These are phyloP conservation scores for Exophiala aquamarina DNA, from an alignment of 2,329 filamentous ascomycete species.

Conservation along the genomic window DNA sequence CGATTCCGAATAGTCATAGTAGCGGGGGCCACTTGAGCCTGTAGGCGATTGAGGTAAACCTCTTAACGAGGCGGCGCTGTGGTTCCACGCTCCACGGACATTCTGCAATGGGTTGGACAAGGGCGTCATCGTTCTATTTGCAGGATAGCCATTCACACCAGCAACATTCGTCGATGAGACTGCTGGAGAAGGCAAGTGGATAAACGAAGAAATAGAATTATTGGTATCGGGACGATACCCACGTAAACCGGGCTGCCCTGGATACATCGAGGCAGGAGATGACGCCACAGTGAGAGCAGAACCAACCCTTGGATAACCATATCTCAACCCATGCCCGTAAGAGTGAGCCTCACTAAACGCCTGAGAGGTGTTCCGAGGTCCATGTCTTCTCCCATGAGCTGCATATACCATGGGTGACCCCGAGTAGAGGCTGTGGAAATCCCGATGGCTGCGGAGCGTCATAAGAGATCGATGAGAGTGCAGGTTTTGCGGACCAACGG, in stretches of 20 bases:
- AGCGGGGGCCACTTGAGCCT: conserved; percentile 24
- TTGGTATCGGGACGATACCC: conserved; percentile 25
- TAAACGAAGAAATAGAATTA: conserved; percentile 22
- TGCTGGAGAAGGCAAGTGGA: conserved; percentile 24
- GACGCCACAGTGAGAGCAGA: conserved; percentile 24
- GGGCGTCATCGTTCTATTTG: conserved; percentile 18
- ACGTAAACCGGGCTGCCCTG: conserved; percentile 4
- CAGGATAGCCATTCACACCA: conserved; percentile 1
- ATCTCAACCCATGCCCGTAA: conserved; percentile 10
- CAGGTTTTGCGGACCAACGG: conserved; percentile 11
- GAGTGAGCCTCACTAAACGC: conserved; percentile 22
- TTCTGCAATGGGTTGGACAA: conserved; percentile 22
- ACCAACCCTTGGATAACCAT: conserved; percentile 15
- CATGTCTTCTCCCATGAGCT: conserved; percentile 8
- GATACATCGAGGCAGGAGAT: conserved; percentile 21
- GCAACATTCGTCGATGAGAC: conserved; percentile 8
- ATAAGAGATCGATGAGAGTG: conserved; percentile 27
- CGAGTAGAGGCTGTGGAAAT: conserved; percentile 21
- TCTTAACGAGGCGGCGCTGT: conserved; percentile 15
- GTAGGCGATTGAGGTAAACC: conserved; percentile 24
- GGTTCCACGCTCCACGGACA: conserved; percentile 13
- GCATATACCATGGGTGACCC: conserved; percentile 18
- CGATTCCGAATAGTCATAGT: conserved; percentile 30
- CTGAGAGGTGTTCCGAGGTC: conserved; percentile 18
- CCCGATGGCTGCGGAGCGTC: conserved; percentile 24